Conservation (phyloP, 495 filamentous ascomycete genomes). For the Penicillium alfredii region DNA sequence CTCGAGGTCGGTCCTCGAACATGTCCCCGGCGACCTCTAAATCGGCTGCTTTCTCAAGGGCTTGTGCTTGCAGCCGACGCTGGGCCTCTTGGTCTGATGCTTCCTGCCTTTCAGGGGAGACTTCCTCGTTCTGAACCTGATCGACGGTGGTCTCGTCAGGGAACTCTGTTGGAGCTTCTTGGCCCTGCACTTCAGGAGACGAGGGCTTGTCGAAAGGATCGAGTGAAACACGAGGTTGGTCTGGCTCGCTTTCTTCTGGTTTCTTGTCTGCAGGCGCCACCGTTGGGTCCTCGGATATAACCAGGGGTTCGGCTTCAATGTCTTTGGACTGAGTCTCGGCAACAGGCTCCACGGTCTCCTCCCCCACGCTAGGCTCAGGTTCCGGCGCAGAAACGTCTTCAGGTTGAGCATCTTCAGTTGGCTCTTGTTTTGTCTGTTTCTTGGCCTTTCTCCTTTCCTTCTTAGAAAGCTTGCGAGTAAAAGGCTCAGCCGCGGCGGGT, state of each 20-base stretch:
- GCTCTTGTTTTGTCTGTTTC: conserved; percentile 22
- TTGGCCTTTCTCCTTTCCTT: conserved; percentile 41
- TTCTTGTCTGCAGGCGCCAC: not conserved
- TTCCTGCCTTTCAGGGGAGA: not conserved
- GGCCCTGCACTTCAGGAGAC: conserved; percentile 1
- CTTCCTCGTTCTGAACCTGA: not conserved
- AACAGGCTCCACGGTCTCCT: too few relatives aligned
- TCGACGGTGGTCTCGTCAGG: not conserved
- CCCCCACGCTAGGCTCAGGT: too few relatives aligned
- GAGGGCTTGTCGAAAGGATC: conserved; percentile 8
- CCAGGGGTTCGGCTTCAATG: not conserved
- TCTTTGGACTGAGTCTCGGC: not conserved
- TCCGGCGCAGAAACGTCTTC: conserved; percentile 3
- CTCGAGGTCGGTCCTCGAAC: conserved; percentile 3
- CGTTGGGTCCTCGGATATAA: not conserved
- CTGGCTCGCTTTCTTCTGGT: not conserved
- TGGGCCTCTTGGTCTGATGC: conserved; percentile 1
- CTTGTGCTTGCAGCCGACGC: not conserved
- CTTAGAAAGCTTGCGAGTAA: conserved; percentile 31
- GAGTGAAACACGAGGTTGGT: conserved; percentile 4
- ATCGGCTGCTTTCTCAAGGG: conserved; percentile 14
- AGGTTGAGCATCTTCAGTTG: conserved; percentile 1
- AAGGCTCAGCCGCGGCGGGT: not conserved
- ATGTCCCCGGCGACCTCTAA: conserved; percentile 5
- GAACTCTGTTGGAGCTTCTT: not conserved